Evolutionary conservation across 2,329 filamentous ascomycete genomes (phyloP), one percentile per base, ranked within the genome.

Genomic region (Beauveria asiatica): DNA sequence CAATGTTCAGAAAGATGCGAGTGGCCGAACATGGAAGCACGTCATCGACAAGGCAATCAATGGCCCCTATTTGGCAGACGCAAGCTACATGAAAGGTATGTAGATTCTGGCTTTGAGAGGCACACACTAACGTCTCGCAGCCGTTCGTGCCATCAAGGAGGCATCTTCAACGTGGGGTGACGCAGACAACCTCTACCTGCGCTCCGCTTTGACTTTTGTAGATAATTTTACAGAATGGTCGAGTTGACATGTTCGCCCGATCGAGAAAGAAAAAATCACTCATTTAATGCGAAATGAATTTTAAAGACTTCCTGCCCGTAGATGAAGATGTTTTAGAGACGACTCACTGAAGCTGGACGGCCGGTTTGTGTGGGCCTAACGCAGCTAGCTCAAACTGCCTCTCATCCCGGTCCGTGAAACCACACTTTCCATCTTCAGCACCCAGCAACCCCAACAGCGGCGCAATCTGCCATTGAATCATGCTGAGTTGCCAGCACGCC

Each of bases 11-110:
- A 63, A 64, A 10, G 83, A 90, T 49, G 67, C 84, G n/a, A 79
- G 82, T 44, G 82, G 78, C 1, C 85, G 85, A 67, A 80, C 83
- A 54, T 99, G 94, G 94, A 81, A 83, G 6, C 89, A 89, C 72
- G 87, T 93, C 5, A 81, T 86, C 57, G 76, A 88, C 57, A 82
- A 85, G 73, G 90, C 89, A 2, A 69, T 96, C 19, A 84, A 83
- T 57, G 87, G 87, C 10, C 72, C 81, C 56, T 85, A 85, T 74
- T 78, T 83, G 10, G 84, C 81, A 1, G 91, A 97, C 74, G 82
- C 89, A 19, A 89, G 96, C 73, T 97, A 86, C 69, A 86, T 97
- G 37, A 96, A 97, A 76, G 85, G 88, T 85, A 74, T 70, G 77
- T 11, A 16, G 4, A 50, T 23, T 8, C 6, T 17, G n/a, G 2